A percentile compares a stretch with the other conserved stretches of the same genome.
These are phyloP conservation scores for Paulownia fortunei DNA, from an alignment of 257 asterid species.

Conservation along the genomic window DNA sequence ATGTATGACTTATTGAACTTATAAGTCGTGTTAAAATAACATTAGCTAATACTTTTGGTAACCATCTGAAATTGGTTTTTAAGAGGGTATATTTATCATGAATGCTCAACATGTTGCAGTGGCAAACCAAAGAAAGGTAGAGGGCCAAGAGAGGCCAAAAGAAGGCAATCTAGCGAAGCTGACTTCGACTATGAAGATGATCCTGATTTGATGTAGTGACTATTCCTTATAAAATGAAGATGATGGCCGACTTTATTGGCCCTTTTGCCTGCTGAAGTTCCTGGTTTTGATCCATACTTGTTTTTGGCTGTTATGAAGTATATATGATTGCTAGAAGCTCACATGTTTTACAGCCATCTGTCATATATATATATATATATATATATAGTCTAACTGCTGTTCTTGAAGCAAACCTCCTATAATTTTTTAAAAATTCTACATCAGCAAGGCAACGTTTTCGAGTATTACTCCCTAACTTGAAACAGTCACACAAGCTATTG, in stretches of 20 bases:
- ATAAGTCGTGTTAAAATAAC: too few relatives aligned
- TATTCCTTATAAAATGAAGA: conserved; percentile 1
- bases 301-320: conserved; percentile 6
- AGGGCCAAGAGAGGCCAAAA: conserved; percentile 89
- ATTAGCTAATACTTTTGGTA: background rate
- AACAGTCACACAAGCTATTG: background rate
- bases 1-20: too few relatives aligned
- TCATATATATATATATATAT: conserved; percentile 13
- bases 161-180: conserved; percentile 90
- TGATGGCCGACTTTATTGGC: conserved; percentile 11
- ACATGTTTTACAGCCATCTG: conserved; percentile 12
- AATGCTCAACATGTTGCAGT: conserved; percentile 43
- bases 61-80: background rate
- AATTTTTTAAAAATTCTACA: background rate
- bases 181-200: conserved; percentile 96
- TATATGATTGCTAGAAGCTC: conserved; percentile 7
- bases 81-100: background rate
- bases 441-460: background rate
- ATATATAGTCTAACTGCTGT: conserved; percentile 24
- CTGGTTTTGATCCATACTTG: background rate
- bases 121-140: conserved; percentile 93
- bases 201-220: conserved; percentile 72
- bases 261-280: conserved; percentile 1
- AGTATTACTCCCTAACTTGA: background rate
- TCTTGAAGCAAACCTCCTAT: conserved; percentile 20